Evolutionary conservation across 129 eudicot genomes (phyloP).

Genomic region (Solidago caesia): DNA sequence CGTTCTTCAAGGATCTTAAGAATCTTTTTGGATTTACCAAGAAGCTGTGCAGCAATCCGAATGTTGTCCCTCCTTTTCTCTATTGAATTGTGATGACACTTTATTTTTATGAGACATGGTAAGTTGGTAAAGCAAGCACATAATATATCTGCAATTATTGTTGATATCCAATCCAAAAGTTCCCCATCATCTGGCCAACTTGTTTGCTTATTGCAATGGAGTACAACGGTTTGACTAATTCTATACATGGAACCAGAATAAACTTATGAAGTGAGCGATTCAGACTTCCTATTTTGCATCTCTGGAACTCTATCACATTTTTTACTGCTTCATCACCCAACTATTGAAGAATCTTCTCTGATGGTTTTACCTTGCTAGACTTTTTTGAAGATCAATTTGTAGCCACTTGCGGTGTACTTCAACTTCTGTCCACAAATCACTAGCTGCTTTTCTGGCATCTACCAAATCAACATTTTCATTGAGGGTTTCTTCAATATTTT

Average conservation of each 20-base stretch:
- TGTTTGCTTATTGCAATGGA: background rate
- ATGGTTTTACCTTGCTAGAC: background rate
- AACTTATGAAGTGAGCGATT: background rate
- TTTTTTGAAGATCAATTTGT: constrained; percentile 1
- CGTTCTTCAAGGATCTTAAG: background rate
- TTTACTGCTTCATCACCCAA: background rate
- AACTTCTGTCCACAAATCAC: background rate
- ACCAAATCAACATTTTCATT: background rate
- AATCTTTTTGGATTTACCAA: background rate
- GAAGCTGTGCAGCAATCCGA: background rate
- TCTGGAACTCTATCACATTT: background rate
- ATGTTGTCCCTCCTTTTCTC: background rate
- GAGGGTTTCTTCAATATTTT: constrained; percentile 7
- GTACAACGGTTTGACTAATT: background rate
- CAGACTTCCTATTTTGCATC: background rate
- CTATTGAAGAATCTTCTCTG: constrained; percentile 5
- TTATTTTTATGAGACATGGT: background rate
- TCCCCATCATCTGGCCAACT: background rate
- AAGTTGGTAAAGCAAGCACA: background rate
- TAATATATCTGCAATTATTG: background rate
- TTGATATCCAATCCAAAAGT: constrained; percentile 4
- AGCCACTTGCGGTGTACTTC: constrained; percentile 1
- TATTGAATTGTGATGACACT: background rate
- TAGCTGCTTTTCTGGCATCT: background rate
- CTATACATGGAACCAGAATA: background rate